These are phyloP conservation scores for Kuraishia cidri DNA, from an alignment of 805 yeast genomes.

Conservation along the genomic window DNA sequence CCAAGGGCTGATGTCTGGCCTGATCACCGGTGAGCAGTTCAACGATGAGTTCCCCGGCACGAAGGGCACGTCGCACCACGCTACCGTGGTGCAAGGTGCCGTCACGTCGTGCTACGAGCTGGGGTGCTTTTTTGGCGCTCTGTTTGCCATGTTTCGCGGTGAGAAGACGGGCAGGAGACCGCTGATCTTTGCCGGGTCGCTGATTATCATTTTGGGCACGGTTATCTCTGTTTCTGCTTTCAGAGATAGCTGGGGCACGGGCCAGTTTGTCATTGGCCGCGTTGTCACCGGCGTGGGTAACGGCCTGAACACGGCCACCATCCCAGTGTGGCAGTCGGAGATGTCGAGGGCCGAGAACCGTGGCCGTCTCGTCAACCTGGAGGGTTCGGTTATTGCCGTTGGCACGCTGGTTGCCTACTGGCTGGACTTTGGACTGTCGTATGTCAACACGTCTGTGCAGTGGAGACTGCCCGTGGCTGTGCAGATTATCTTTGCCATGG, in stretches of 20 bases:
- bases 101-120: conserved; percentile 38
- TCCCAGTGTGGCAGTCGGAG: conserved; percentile 38
- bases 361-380: conserved; percentile 27
- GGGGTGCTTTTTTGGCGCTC: conserved; percentile 52
- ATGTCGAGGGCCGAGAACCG: conserved; percentile 26
- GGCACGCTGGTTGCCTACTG: conserved; percentile 36
- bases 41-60: conserved; percentile 54
- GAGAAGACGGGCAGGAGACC: conserved; percentile 52
- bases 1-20: conserved; percentile 69
- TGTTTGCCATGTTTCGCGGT: conserved; percentile 37
- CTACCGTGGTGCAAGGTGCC: conserved; percentile 33
- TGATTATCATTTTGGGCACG: conserved; percentile 57
- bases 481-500: conserved; percentile 28
- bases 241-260: conserved; percentile 36
- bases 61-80: conserved; percentile 17
- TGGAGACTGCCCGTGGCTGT: conserved; percentile 39
- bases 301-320: conserved; percentile 33
- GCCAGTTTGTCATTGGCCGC: conserved; percentile 35
- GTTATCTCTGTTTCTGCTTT: conserved; percentile 39
- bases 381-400: conserved; percentile 26
- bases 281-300: conserved; percentile 36
- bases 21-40: conserved; percentile 54
- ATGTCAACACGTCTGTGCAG: conserved; percentile 22
- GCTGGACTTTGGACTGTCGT: conserved; percentile 32
- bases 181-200: conserved; percentile 41